Conservation (phyloP, 768 basidiomycete genomes). For the Hirschioporus abietinus region DNA sequence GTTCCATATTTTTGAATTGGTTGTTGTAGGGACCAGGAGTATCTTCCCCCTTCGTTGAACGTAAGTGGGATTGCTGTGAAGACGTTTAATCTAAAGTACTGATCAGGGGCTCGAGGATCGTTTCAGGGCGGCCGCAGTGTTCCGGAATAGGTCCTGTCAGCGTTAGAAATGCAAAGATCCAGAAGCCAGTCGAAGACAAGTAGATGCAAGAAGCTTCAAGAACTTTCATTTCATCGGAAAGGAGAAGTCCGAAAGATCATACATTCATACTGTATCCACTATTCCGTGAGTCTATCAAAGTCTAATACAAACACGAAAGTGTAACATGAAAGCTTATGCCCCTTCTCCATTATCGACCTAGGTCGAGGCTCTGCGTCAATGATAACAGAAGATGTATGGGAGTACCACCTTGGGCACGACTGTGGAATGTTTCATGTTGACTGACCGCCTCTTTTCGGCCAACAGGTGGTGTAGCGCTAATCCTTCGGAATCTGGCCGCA, state of each 20-base stretch:
- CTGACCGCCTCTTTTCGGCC: background rate
- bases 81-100: background rate
- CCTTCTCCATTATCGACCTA: background rate
- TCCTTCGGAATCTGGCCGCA: background rate
- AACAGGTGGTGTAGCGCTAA: background rate
- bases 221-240: background rate
- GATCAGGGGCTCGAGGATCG: background rate
- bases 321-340: background rate
- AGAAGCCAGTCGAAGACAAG: background rate
- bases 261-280: background rate
- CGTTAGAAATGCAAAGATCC: background rate
- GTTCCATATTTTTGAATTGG: background rate
- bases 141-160: background rate
- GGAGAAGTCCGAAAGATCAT: background rate
- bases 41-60: background rate
- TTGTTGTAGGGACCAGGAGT: background rate
- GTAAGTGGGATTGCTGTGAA: background rate
- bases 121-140: background rate
- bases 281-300: background rate
- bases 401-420: background rate
- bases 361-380: background rate
- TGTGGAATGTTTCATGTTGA: background rate
- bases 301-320: background rate
- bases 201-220: background rate
- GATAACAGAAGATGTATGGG: background rate